These are phyloP conservation scores for Mallotus repandus DNA, from an alignment of 441 rosid species.

Conservation along the genomic window DNA sequence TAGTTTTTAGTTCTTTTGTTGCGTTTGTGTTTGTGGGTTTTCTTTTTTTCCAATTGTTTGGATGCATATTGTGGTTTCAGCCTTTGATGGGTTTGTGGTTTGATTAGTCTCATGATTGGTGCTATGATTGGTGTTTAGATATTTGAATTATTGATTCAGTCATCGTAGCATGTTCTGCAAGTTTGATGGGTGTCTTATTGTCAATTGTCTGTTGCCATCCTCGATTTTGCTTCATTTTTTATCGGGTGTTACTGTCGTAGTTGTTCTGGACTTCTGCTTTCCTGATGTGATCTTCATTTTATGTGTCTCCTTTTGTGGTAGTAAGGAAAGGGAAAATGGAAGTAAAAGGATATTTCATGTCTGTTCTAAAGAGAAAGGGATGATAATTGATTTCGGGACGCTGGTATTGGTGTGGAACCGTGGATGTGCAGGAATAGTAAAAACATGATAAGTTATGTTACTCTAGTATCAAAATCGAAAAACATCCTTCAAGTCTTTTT, in stretches of 20 bases:
- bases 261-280: not conserved
- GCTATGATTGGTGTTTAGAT: constrained; percentile 8
- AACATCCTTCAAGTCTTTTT: too few species aligned
- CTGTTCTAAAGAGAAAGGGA: not conserved
- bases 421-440: too few species aligned
- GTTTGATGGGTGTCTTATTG: not conserved
- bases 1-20: constrained; percentile 8
- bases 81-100: constrained; percentile 5
- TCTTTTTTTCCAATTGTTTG: constrained; percentile 3
- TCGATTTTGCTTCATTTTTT: not conserved
- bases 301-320: not conserved
- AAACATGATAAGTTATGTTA: not conserved
- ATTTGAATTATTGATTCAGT: constrained; percentile 6
- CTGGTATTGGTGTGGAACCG: not conserved
- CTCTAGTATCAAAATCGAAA: not conserved
- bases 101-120: not conserved
- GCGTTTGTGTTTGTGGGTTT: not conserved
- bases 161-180: not conserved
- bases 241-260: not conserved
- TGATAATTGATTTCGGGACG: not conserved
- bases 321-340: not conserved
- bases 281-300: not conserved
- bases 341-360: not conserved
- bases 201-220: not conserved
- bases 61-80: constrained; percentile 14